Evolutionary conservation across 441 rosid species (phyloP).

Genomic region (Biscutella auriculata): DNA sequence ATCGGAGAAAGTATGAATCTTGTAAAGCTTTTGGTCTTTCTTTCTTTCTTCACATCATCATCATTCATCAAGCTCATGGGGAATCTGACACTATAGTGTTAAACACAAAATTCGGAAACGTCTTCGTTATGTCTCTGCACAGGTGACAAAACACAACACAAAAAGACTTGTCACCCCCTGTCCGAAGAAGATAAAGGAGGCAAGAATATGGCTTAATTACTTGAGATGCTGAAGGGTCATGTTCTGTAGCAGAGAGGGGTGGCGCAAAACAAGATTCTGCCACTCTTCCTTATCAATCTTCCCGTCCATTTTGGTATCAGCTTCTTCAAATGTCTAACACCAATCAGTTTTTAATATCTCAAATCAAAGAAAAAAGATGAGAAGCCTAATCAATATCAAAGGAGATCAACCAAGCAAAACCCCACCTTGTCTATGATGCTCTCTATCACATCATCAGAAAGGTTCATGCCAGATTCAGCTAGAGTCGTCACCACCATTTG

Average conservation of each 20-base stretch:
- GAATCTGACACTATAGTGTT: constrained; percentile 29
- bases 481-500: constrained; percentile 50
- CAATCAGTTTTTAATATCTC: background rate
- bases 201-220: constrained; percentile 27
- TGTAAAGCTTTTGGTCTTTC: constrained; percentile 4
- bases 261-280: constrained; percentile 68
- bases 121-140: constrained; percentile 45
- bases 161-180: background rate
- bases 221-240: constrained; percentile 90
- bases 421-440: constrained; percentile 47
- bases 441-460: constrained; percentile 48
- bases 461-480: constrained; percentile 55
- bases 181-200: background rate
- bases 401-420: background rate
- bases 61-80: background rate
- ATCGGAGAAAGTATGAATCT: background rate
- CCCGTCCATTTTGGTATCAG: constrained; percentile 82
- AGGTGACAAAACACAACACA: background rate
- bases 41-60: background rate
- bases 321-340: constrained; percentile 83
- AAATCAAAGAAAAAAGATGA: background rate
- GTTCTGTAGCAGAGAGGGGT: constrained; percentile 75
- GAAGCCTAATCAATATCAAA: constrained; percentile 4
- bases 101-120: constrained; percentile 58
- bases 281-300: constrained; percentile 92